Percentiles rank a stretch among this genome's conserved stretches.
Evolutionary conservation across 805 yeast genomes (phyloP).

Genomic region (Starmera dryadoides): DNA sequence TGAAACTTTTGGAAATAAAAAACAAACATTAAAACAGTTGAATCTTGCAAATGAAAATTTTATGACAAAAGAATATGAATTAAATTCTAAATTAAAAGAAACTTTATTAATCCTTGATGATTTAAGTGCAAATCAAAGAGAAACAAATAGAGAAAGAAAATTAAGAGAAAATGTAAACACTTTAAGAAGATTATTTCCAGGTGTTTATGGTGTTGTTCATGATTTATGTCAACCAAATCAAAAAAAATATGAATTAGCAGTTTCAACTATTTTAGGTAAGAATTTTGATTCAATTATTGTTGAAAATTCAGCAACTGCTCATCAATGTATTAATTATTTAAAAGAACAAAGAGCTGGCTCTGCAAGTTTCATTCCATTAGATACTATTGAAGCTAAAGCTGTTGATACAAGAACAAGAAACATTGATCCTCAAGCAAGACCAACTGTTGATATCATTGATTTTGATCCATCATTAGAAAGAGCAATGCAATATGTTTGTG

Average conservation of each 20-base stretch:
- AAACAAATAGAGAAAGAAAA: conserved; percentile 59
- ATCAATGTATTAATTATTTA: conserved; percentile 68
- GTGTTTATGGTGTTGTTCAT: conserved; percentile 74
- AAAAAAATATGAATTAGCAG: conserved; percentile 64
- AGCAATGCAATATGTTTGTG: conserved; percentile 76
- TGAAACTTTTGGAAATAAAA: conserved; percentile 30
- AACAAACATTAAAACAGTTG: conserved; percentile 30
- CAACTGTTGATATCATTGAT: conserved; percentile 68
- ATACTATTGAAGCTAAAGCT: conserved; percentile 55
- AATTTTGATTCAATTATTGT: conserved; percentile 81
- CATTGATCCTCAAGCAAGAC: conserved; percentile 46
- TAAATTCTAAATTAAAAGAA: conserved; percentile 59
- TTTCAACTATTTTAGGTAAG: conserved; percentile 71
- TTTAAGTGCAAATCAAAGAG: conserved; percentile 68
- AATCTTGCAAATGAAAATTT: conserved; percentile 32
- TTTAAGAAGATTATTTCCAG: conserved; percentile 70
- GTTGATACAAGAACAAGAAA: conserved; percentile 49
- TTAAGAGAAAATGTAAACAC: conserved; percentile 67
- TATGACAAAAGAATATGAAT: conserved; percentile 43
- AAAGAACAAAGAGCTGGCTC: conserved; percentile 82
- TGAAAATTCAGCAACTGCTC: conserved; percentile 60
- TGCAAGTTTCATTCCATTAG: conserved; percentile 85
- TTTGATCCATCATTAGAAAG: conserved; percentile 62
- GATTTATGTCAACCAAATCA: conserved; percentile 77
- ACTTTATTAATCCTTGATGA: conserved; percentile 59